phyloP scores from a whole-genome alignment of 2,329 filamentous ascomycete species.

The Didymella sp. region DNA sequence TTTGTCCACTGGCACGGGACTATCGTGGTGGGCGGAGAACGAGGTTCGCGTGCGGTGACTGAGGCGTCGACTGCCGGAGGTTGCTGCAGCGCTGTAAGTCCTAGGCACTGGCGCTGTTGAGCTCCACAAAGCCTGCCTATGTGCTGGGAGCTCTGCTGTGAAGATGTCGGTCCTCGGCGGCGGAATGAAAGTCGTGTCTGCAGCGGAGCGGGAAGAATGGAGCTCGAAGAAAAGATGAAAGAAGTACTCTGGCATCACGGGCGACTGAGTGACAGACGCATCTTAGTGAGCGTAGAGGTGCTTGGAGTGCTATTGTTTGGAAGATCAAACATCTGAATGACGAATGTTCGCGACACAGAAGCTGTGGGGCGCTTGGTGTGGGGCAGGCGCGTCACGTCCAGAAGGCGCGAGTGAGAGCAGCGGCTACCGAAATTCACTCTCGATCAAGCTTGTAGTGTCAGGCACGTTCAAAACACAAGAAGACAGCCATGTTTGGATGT shows the following conservation, averaged over 20 bases:
- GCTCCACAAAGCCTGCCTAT: constrained; percentile 50
- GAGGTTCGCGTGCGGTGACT: constrained; percentile 46
- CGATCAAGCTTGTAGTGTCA: not conserved
- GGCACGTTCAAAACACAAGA: not conserved
- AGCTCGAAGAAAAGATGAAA: constrained; percentile 69
- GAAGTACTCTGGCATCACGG: constrained; percentile 66
- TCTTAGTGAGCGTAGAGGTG: constrained; percentile 17
- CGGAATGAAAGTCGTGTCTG: constrained; percentile 49
- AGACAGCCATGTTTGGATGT: not conserved
- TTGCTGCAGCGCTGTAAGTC: constrained; percentile 27
- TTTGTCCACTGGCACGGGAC: constrained; percentile 44
- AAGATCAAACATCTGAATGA: constrained; percentile 7
- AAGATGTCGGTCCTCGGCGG: constrained; percentile 56
- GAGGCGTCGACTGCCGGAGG: constrained; percentile 37
- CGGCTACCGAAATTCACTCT: not conserved
- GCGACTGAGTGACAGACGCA: constrained; percentile 12
- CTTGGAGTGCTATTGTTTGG: not conserved
- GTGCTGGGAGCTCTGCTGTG: constrained; percentile 52
- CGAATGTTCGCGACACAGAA: not conserved
- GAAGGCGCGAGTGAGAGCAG: not conserved
- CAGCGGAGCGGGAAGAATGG: constrained; percentile 52
- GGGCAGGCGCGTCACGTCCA: constrained; percentile 15
- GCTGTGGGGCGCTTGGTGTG: constrained; percentile 12
- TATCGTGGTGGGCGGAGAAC: constrained; percentile 45
- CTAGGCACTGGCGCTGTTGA: constrained; percentile 27